Evolutionary conservation across 139 green algal genomes (phyloP), one percentile per base, ranked within the genome.

Genomic region (Micromonas pusilla): DNA sequence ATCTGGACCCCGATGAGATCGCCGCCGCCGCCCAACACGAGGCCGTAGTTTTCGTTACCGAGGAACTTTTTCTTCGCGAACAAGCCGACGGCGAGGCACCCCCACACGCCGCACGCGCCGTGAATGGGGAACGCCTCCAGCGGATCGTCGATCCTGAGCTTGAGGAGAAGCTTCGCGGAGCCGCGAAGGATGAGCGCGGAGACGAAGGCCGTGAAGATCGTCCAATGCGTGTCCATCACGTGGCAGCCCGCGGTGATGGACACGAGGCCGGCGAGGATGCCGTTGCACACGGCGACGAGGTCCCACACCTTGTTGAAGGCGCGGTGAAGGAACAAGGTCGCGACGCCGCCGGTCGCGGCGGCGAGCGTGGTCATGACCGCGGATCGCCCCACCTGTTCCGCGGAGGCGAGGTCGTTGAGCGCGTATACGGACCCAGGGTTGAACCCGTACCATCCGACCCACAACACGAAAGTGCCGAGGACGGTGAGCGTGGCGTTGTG

Each of bases 401-500:
- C n/a, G n/a, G n/a, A n/a, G n/a, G n/a, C n/a, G n/a, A 79, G 62
- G 77, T 70, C 38, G 67, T 68, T 38, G 34, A 88, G 66, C 28
- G 79, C 86, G 28, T 82, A 45, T 23, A 76, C 79, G 19, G 81
- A 86, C 34, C 76, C 86, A 79, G 85, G 80, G 80, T 93, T 94
- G 86, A 94, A 92, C 30, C 88, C 90, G 79, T 92, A 94, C 89
- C 89, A 94, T 26, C 89, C 88, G 67, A 94, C 88, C 90, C 90
- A 94, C 38, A 93, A 85, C 23, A 92, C 84, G 80, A 94, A 88
- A 1, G 84, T 86, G 21, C 90, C 90, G 4, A 93, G 84, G 2
- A 85, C 83, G 28, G 84, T 77, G 19, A 90, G 72, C 26, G 78
- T 76, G 3, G 77, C 77, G 78, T 54, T 85, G 84, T 96, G 93